Evolutionary conservation across 495 filamentous ascomycete species (phyloP).

Genomic region (Penicillium soppii): DNA sequence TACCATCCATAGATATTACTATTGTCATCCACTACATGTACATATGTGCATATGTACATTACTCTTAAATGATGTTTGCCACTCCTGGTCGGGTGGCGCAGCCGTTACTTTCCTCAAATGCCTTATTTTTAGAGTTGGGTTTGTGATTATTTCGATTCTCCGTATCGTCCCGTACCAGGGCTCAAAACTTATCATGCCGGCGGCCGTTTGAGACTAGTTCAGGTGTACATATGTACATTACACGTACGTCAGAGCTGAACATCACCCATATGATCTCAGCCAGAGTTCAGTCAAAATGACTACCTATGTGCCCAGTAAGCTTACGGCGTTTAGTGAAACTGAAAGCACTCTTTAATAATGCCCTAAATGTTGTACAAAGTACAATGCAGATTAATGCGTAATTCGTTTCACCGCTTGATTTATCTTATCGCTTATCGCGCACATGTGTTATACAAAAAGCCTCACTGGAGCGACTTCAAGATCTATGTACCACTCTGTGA

Average conservation of each 20-base stretch:
- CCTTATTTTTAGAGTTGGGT: conserved; percentile 11
- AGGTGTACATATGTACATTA: no score
- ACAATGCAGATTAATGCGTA: no score
- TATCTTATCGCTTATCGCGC: conserved; percentile 26
- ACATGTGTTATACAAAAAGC: not conserved
- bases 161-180: not conserved
- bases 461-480: not conserved
- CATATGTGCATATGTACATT: no score
- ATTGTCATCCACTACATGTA: no score
- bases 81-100: conserved; percentile 23
- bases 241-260: not conserved
- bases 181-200: no score
- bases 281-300: not conserved
- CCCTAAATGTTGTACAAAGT: not conserved
- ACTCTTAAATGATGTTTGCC: not conserved
- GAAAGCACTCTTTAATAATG: no score
- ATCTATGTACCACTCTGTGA: not conserved
- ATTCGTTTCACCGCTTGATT: conserved; percentile 16
- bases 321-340: no score
- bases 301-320: not conserved
- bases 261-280: not conserved
- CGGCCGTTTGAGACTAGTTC: no score
- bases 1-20: no score
- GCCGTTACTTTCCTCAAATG: conserved; percentile 1
- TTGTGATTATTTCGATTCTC: not conserved